A percentile compares a stretch with the other conserved stretches of the same genome.
phyloP scores from a whole-genome alignment of 768 basidiomycete species.

The Leccinum longicurvipes region DNA sequence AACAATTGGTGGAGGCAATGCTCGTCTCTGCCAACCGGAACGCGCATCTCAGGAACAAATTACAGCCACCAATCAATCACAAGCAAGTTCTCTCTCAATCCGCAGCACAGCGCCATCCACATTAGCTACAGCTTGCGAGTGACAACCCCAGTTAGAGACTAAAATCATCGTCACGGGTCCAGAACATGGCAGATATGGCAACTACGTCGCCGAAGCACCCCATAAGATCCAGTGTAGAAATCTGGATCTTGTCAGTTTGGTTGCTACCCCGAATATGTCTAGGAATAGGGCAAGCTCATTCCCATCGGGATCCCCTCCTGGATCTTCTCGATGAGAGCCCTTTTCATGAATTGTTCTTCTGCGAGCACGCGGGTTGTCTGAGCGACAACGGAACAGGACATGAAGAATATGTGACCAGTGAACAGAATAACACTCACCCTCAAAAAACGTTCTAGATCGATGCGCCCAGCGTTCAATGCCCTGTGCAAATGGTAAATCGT shows the following conservation, averaged over 20 bases:
- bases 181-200: constrained; percentile 37
- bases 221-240: constrained; percentile 23
- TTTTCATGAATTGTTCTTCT: constrained; percentile 96
- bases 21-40: constrained; percentile 21
- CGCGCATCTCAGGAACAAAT: constrained; percentile 27
- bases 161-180: constrained; percentile 23
- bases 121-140: constrained; percentile 12
- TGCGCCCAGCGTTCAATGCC: constrained; percentile 84
- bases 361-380: constrained; percentile 84
- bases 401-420: constrained; percentile 15
- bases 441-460: constrained; percentile 93
- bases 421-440: constrained; percentile 54
- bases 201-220: constrained; percentile 35
- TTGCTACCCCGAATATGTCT: constrained; percentile 38
- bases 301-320: constrained; percentile 54
- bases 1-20: constrained; percentile 31
- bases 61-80: constrained; percentile 29
- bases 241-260: constrained; percentile 24
- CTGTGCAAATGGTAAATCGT: constrained; percentile 96
- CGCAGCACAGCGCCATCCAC: constrained; percentile 22
- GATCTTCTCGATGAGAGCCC: constrained; percentile 93
- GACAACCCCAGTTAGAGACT: constrained; percentile 22
- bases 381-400: constrained; percentile 15
- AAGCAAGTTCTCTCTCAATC: constrained; percentile 7
- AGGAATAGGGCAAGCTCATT: constrained; percentile 36